Conservation (phyloP, 176 grass and related monocot species). For the Carex parvula region DNA sequence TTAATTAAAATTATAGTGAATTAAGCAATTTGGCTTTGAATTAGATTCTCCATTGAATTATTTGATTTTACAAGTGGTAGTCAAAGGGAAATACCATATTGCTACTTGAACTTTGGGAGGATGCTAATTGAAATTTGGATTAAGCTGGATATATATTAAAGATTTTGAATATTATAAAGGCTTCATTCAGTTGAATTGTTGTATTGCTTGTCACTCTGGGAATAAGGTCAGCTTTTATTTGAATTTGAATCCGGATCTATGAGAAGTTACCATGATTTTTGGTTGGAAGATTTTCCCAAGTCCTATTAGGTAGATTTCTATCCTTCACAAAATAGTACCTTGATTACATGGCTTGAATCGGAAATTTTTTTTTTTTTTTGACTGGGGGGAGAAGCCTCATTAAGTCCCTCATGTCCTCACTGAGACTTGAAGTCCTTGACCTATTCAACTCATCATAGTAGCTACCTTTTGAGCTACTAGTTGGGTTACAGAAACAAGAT, state of each 20-base stretch:
- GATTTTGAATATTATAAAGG: not conserved
- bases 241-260: not conserved
- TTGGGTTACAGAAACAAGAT: not conserved
- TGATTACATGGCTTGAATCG: not conserved
- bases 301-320: not conserved
- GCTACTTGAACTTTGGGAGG: conserved; percentile 7
- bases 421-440: not conserved
- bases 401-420: not conserved
- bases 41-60: conserved; percentile 14
- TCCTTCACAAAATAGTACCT: not conserved
- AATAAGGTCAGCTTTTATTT: not conserved
- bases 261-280: not conserved
- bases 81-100: conserved; percentile 2
- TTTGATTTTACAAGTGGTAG: not conserved
- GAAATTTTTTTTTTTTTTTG: not conserved
- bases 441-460: not conserved
- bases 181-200: not conserved
- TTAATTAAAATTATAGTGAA: conserved; percentile 15
- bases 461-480: not conserved
- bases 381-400: not conserved
- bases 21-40: conserved; percentile 26
- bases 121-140: not conserved
- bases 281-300: not conserved
- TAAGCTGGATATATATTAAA: not conserved
- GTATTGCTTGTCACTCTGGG: not conserved